A percentile compares a stretch with the other conserved stretches of the same genome.
Evolutionary conservation across 805 yeast genomes (phyloP).

Genomic region (Starmerella geochares): DNA sequence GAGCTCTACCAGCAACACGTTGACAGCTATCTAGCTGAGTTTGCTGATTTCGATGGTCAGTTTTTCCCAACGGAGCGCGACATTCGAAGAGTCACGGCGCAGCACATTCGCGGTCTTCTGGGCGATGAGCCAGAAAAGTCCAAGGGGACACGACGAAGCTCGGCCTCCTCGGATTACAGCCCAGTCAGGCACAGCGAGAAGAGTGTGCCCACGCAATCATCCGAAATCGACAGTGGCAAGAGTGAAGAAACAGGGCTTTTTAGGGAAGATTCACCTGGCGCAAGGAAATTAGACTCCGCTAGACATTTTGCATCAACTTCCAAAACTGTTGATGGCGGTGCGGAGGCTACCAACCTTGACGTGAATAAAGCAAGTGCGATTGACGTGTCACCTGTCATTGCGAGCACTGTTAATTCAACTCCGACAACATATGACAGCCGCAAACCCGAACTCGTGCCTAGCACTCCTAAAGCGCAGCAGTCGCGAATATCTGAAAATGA

Average conservation of each 20-base stretch:
- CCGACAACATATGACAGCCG: neutral
- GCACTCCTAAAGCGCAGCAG: neutral
- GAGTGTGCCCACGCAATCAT: neutral
- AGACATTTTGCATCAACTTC: neutral
- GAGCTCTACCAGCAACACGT: constrained; percentile 70
- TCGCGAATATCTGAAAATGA: neutral
- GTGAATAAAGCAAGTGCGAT: neutral
- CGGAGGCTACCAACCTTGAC: neutral
- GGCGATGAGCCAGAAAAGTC: constrained; percentile 12
- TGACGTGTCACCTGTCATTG: neutral
- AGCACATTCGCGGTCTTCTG: constrained; percentile 68
- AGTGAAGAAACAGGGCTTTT: neutral
- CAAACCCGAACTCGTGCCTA: neutral
- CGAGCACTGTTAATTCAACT: neutral
- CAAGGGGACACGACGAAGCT: constrained; percentile 2
- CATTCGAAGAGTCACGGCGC: constrained; percentile 79
- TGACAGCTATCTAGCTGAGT: constrained; percentile 77
- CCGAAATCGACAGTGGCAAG: neutral
- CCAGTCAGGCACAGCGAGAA: neutral
- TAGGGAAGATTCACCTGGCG: neutral
- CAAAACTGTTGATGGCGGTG: neutral
- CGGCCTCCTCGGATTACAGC: neutral
- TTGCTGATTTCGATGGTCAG: constrained; percentile 63
- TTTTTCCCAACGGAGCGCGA: constrained; percentile 89
- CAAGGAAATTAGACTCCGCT: neutral